phyloP scores from a whole-genome alignment of 2,329 filamentous ascomycete genomes.

The Hortaea sp. region DNA sequence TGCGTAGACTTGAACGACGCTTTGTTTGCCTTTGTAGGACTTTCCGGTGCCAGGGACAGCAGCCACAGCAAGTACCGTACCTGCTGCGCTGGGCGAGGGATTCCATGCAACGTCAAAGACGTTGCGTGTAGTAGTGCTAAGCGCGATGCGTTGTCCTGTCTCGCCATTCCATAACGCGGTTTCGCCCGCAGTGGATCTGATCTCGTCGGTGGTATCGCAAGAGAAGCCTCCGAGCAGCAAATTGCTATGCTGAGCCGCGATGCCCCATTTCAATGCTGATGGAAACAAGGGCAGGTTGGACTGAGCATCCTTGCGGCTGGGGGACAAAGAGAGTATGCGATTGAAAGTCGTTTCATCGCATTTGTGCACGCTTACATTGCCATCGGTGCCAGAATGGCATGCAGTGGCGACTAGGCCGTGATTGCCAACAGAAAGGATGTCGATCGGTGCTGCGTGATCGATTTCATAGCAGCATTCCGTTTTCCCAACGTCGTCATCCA shows the following conservation, averaged over 20 bases:
- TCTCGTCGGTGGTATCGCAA: conserved; percentile 24
- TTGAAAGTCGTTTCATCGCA: conserved; percentile 1
- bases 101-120: conserved; percentile 53
- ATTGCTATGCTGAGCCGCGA: conserved; percentile 25
- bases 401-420: conserved; percentile 40
- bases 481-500: conserved; percentile 3
- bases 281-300: conserved; percentile 27
- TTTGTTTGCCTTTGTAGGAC: conserved; percentile 33
- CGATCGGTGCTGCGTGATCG: conserved; percentile 38
- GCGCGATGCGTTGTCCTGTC: conserved; percentile 29
- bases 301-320: conserved; percentile 12
- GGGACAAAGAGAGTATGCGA: conserved; percentile 8
- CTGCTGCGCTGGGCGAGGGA: conserved; percentile 27
- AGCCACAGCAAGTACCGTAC: conserved; percentile 43
- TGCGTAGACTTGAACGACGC: conserved; percentile 45
- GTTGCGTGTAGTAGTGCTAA: conserved; percentile 41
- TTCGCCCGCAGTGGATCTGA: conserved; percentile 38
- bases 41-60: conserved; percentile 31
- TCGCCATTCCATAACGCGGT: conserved; percentile 45
- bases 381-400: conserved; percentile 16
- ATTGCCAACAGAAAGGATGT: conserved; percentile 39
- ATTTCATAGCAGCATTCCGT: conserved; percentile 19
- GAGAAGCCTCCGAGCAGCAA: conserved; percentile 48
- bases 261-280: conserved; percentile 41
- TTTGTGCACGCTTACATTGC: conserved; percentile 12